Base-by-base conservation (phyloP, 768 basidiomycete species). In the Auricularia heimuer region DNA sequence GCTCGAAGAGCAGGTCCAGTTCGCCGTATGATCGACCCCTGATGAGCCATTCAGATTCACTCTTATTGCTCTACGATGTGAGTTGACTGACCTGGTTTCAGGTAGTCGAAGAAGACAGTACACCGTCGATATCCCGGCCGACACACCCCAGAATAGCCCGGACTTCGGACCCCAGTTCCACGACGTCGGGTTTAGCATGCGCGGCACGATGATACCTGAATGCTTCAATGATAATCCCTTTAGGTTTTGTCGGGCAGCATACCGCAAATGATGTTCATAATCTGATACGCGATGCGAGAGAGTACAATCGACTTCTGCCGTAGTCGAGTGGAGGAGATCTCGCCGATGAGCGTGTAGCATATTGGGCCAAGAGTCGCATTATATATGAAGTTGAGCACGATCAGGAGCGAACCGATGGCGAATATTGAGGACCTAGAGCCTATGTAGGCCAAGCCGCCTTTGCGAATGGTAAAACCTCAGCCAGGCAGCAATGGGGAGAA, bases 1-100 rank as follows among this genome's bases (percentile, higher is more conserved):
- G 62, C 65, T 76, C 74, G 66, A 79, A 79, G 45, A 79, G 70
- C 36, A 77, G 56, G 67, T 77, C 77, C 62, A 79, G 69, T 66
- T 79, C 77, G 29, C 73, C 72, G 64, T 72, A 74, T 1, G 36
- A 34, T 10, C 54, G 37, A 24, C 37, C 39, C 21, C 45, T 54
- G 51, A 36, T 69, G 4, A 68, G 62, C 2, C 61, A 64, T 36
- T 54, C 61, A 11, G 8, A 7, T 39, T 39, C 39, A 39, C 7
- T 39, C 39, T 8, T 8, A 72, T 69, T 64, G 72, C 72, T 29
- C 29, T 29, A 29, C 29, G 29, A 29, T 29, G 29, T 29, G 29
- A 29, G 29, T 29, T 18, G 71, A 72, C 4, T 70, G 63, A 34
- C 70, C 67, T 62, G 73, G 69, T 65, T 47, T 65, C 56, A 1